Conservation (phyloP, 169 alveolate species). For the Plasmodium vinckei region DNA sequence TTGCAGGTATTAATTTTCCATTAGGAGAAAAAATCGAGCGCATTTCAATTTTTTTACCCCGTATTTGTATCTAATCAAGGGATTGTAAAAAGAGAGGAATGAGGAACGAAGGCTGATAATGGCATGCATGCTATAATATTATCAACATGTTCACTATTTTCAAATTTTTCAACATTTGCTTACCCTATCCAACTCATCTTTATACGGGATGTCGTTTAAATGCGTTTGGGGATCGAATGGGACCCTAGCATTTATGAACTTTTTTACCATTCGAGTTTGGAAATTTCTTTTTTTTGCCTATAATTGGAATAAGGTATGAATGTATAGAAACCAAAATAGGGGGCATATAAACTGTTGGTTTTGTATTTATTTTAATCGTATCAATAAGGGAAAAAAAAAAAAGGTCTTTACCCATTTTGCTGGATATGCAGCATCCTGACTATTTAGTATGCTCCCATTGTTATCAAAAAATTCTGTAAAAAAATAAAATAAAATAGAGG, state of each 20-base stretch:
- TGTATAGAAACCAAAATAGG: no score
- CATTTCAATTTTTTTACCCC: conserved; percentile 72
- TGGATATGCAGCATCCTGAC: background rate
- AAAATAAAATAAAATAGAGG: conserved; percentile 40
- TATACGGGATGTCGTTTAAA: conserved; percentile 72
- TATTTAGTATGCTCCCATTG: conserved; percentile 56
- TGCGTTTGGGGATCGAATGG: conserved; percentile 72
- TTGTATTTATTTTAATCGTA: no score
- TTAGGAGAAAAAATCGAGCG: conserved; percentile 68
- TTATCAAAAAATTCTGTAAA: conserved; percentile 38
- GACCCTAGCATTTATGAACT: conserved; percentile 48
- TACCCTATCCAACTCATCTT: conserved; percentile 73
- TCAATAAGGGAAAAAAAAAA: no score
- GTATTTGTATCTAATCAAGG: conserved; percentile 49
- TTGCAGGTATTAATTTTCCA: conserved; percentile 65
- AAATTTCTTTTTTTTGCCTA: conserved; percentile 10
- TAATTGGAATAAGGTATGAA: background rate
- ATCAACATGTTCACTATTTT: no score
- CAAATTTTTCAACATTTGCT: background rate
- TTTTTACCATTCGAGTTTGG: conserved; percentile 43
- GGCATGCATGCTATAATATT: background rate
- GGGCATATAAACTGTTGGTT: no score
- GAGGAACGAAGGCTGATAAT: background rate
- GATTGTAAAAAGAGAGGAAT: background rate
- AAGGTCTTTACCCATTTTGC: background rate